Conservation (phyloP, 352 stramenopile genomes). For the Phytophthora sp. region DNA sequence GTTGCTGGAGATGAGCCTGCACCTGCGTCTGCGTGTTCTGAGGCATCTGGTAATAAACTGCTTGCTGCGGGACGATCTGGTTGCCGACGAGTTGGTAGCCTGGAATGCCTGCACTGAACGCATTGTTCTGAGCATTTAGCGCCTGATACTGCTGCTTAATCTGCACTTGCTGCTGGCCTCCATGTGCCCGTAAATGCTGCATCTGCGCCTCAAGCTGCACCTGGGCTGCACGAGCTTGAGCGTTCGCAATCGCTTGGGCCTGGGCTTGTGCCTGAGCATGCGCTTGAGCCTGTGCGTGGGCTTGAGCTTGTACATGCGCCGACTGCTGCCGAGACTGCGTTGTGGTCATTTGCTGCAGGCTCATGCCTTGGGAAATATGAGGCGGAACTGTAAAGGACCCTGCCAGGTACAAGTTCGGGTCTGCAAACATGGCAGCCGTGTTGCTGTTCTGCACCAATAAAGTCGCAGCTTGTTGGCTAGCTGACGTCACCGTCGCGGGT, state of each 20-base stretch:
- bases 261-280: conserved; percentile 52
- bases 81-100: conserved; percentile 74
- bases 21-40: conserved; percentile 47
- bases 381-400: conserved; percentile 57
- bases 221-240: conserved; percentile 49
- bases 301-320: conserved; percentile 43
- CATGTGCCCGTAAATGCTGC: conserved; percentile 38
- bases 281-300: conserved; percentile 39
- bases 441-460: conserved; percentile 63
- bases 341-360: conserved; percentile 59
- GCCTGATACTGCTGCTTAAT: conserved; percentile 76
- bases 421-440: conserved; percentile 58
- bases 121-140: conserved; percentile 41
- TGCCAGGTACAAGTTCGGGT: conserved; percentile 72
- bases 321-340: conserved; percentile 47
- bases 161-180: conserved; percentile 45
- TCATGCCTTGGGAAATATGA: conserved; percentile 62
- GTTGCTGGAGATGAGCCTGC: conserved; percentile 50
- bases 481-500: conserved; percentile 36
- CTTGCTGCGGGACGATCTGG: conserved; percentile 63
- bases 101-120: conserved; percentile 55
- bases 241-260: conserved; percentile 60
- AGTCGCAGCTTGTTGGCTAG: conserved; percentile 57
- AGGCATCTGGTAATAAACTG: conserved; percentile 61
- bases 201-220: conserved; percentile 58